phyloP scores from a whole-genome alignment of 108 stramenopile species.

The Seminavis robusta region DNA sequence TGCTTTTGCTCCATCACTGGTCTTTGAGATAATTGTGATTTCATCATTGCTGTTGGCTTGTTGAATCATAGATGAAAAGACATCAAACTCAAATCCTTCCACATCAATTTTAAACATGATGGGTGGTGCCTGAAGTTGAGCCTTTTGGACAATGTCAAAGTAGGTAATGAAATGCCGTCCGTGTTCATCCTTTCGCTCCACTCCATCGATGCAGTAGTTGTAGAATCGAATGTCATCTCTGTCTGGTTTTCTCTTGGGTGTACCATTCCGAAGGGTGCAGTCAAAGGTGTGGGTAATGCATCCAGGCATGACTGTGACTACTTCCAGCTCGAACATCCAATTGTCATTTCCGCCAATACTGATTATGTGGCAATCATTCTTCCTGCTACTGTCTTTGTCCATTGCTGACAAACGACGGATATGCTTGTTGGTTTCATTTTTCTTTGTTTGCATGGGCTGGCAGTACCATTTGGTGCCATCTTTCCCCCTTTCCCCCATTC shows the following conservation, averaged over 20 bases:
- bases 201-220: conserved; percentile 5
- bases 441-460: neutral
- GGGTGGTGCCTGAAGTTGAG: conserved; percentile 20
- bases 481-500: conserved; percentile 8
- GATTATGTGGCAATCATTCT: conserved; percentile 2
- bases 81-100: conserved; percentile 42
- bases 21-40: too few relatives aligned
- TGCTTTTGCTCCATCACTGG: too few relatives aligned
- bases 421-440: neutral
- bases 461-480: conserved; percentile 20
- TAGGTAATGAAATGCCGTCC: too few relatives aligned
- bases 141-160: neutral
- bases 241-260: conserved; percentile 11
- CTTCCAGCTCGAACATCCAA: conserved; percentile 34
- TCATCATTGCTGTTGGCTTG: too few relatives aligned
- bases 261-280: conserved; percentile 20
- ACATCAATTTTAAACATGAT: conserved; percentile 39
- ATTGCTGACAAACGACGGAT: too few relatives aligned
- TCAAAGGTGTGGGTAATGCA: conserved; percentile 35
- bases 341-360: conserved; percentile 26
- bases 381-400: too few relatives aligned
- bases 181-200: too few relatives aligned
- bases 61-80: neutral
- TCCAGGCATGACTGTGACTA: too few relatives aligned
- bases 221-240: conserved; percentile 17